Percentiles rank a stretch among this genome's conserved stretches.
Conservation (phyloP, 2,329 filamentous ascomycete genomes). For the Amauroascus niger region DNA sequence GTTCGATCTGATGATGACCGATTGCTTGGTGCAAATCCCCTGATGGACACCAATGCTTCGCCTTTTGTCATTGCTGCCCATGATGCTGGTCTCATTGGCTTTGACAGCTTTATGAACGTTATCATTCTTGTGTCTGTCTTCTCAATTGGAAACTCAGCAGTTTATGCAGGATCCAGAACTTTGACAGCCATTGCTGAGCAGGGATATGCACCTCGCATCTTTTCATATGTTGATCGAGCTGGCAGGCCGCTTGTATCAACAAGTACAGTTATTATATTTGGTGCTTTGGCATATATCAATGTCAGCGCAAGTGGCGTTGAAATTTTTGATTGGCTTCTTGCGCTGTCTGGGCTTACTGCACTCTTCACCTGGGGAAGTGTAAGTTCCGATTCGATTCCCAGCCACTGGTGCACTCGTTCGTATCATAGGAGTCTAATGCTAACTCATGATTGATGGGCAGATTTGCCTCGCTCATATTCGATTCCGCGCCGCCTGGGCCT, state of each 20-base stretch:
- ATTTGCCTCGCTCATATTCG: conserved; percentile 60
- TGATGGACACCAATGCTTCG: conserved; percentile 33
- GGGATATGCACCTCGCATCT: conserved; percentile 58
- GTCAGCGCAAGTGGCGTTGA: conserved; percentile 38
- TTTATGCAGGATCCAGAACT: conserved; percentile 56
- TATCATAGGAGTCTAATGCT: not conserved
- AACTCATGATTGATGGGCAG: conserved; percentile 3
- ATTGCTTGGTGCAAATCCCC: conserved; percentile 32
- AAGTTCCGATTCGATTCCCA: conserved; percentile 5
- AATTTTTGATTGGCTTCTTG: conserved; percentile 56
- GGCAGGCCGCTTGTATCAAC: conserved; percentile 46
- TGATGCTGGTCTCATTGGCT: conserved; percentile 55
- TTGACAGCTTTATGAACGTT: conserved; percentile 65
- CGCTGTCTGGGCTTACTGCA: conserved; percentile 53
- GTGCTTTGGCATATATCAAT: conserved; percentile 36
- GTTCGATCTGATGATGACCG: conserved; percentile 37
- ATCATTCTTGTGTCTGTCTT: conserved; percentile 63
- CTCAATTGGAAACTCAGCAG: conserved; percentile 58
- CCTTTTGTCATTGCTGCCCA: conserved; percentile 64
- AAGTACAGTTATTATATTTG: conserved; percentile 32
- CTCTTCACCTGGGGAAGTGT: conserved; percentile 56
- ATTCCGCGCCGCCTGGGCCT: conserved; percentile 52
- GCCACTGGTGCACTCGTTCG: not conserved
- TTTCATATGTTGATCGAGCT: conserved; percentile 56
- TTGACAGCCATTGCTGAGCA: conserved; percentile 66